Percentiles rank a stretch among this genome's conserved stretches.
Conservation (phyloP, 2,329 filamentous ascomycete species). For the Ramularia endophylla region DNA sequence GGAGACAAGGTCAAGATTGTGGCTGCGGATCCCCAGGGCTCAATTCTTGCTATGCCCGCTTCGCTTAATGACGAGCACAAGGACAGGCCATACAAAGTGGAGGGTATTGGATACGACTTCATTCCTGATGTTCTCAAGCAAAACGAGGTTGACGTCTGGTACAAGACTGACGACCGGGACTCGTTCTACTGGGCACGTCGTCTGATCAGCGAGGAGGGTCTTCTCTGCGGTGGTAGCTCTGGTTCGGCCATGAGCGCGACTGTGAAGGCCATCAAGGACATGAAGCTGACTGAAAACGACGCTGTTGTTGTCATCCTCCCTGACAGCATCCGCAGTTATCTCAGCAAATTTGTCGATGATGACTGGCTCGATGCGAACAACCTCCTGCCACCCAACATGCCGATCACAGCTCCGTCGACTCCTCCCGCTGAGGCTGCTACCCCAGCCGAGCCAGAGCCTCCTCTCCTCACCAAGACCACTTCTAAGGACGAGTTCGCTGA, state of each 20-base stretch:
- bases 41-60: slow-evolving; percentile 79
- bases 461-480: slow-evolving; percentile 31
- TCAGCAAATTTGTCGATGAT: slow-evolving; percentile 97
- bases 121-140: slow-evolving; percentile 89
- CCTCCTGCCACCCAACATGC: slow-evolving; percentile 63
- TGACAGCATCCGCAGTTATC: slow-evolving; percentile 94
- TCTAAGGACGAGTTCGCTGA: slow-evolving; percentile 64
- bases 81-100: slow-evolving; percentile 91
- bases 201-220: slow-evolving; percentile 87
- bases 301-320: slow-evolving; percentile 86
- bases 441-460: slow-evolving; percentile 19
- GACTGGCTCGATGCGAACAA: slow-evolving; percentile 98
- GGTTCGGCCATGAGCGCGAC: slow-evolving; percentile 85
- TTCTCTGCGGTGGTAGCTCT: slow-evolving; percentile 88
- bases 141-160: slow-evolving; percentile 81
- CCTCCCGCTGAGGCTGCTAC: slow-evolving; percentile 31
- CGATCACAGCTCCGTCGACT: slow-evolving; percentile 33
- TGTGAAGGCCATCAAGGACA: slow-evolving; percentile 69
- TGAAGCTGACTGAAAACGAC: slow-evolving; percentile 73
- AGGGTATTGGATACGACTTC: slow-evolving; percentile 98
- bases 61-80: slow-evolving; percentile 70
- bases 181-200: slow-evolving; percentile 87
- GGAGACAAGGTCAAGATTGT: slow-evolving; percentile 80
- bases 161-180: slow-evolving; percentile 92
- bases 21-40: slow-evolving; percentile 87